A percentile compares a stretch with the other conserved stretches of the same genome.
Evolutionary conservation across 2,329 filamentous ascomycete species (phyloP).

Genomic region (Sarocladium oryzae): DNA sequence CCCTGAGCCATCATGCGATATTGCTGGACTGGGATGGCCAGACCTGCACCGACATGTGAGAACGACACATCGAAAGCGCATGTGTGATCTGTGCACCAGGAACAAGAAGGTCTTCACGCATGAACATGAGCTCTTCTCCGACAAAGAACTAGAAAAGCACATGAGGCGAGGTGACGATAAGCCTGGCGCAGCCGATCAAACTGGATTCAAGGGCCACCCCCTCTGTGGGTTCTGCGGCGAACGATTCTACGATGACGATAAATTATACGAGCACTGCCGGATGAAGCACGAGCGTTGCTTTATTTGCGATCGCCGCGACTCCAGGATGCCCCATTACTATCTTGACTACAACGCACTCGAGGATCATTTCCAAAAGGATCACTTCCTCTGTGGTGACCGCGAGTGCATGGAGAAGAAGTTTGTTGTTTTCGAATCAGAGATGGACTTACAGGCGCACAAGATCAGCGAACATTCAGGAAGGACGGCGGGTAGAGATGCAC

Average conservation of each 20-base stretch:
- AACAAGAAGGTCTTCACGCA: conserved; percentile 99
- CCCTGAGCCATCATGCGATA: conserved; percentile 72
- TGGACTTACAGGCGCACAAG: conserved; percentile 93
- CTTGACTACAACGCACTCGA: conserved; percentile 82
- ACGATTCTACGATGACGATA: conserved; percentile 93
- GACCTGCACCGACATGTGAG: conserved; percentile 70
- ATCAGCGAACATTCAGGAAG: conserved; percentile 75
- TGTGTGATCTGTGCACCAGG: conserved; percentile 83
- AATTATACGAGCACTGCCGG: conserved; percentile 87
- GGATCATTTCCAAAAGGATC: conserved; percentile 78
- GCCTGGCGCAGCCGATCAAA: conserved; percentile 84
- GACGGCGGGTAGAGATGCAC: conserved; percentile 73
- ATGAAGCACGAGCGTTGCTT: conserved; percentile 94
- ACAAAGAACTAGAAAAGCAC: conserved; percentile 74
- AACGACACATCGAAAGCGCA: conserved; percentile 73
- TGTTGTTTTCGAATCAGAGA: conserved; percentile 88
- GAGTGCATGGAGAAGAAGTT: conserved; percentile 97
- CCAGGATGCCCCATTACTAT: conserved; percentile 80
- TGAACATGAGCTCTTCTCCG: conserved; percentile 87
- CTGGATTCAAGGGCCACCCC: conserved; percentile 92
- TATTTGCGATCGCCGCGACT: conserved; percentile 71
- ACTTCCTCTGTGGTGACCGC: conserved; percentile 75
- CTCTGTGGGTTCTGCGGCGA: conserved; percentile 88
- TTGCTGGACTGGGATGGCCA: conserved; percentile 64
- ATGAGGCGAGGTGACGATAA: conserved; percentile 88